Evolutionary conservation across 1,284 basidiomycete species (phyloP).

Genomic region (Cryptococcus sp.): DNA sequence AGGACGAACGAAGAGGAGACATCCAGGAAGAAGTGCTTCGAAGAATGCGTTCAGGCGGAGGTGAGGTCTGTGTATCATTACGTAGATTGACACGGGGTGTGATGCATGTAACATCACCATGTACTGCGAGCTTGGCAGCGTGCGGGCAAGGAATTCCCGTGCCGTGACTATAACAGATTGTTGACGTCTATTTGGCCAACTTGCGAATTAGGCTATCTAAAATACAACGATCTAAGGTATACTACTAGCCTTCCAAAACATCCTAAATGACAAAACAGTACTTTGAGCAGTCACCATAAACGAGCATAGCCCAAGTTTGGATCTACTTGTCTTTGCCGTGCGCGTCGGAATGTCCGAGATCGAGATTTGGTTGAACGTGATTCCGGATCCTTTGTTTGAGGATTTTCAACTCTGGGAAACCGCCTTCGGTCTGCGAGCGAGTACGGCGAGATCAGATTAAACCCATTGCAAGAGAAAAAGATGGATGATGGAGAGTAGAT

Average conservation of each 20-base stretch:
- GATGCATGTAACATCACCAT: background rate
- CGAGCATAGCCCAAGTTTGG: no score
- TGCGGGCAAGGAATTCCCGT: no score
- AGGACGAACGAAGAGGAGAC: constrained; percentile 70
- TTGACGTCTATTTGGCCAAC: no score
- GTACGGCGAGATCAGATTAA: background rate
- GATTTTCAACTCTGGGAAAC: constrained; percentile 71
- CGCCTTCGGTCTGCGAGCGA: constrained; percentile 69
- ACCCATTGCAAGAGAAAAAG: background rate
- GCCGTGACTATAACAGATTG: no score
- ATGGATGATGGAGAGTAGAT: background rate
- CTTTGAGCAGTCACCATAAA: no score
- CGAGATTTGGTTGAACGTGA: constrained; percentile 70
- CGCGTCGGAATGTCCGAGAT: constrained; percentile 77
- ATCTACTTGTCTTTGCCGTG: constrained; percentile 11
- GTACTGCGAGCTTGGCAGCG: background rate
- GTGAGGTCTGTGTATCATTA: constrained; percentile 12
- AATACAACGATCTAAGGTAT: no score
- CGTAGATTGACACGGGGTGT: background rate
- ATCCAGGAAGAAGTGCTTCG: constrained; percentile 76
- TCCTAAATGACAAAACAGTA: no score
- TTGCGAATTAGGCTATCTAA: no score
- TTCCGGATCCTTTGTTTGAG: constrained; percentile 88
- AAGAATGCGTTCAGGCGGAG: constrained; percentile 71
- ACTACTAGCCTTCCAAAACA: no score